A percentile compares a stretch with the other conserved stretches of the same genome.
Conservation (phyloP, 2,329 filamentous ascomycete genomes). For the Clonostachys solani region DNA sequence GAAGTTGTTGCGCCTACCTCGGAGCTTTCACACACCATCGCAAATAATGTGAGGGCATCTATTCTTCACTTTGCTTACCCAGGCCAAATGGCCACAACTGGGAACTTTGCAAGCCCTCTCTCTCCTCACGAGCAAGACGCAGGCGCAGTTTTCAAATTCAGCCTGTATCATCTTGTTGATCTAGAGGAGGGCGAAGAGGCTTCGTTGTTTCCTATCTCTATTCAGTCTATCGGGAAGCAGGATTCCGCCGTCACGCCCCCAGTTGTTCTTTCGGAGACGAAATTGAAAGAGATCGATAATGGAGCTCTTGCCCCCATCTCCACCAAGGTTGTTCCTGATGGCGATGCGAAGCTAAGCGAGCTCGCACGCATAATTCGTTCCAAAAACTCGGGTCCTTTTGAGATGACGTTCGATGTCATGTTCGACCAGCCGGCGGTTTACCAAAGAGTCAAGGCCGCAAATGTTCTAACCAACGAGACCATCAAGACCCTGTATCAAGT, state of each 20-base stretch:
- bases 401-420: constrained; percentile 47
- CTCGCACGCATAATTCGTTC: constrained; percentile 36
- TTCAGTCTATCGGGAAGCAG: background rate
- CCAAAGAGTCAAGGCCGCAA: constrained; percentile 23
- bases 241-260: background rate
- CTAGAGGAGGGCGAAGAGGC: constrained; percentile 13
- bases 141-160: constrained; percentile 33
- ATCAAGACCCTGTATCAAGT: constrained; percentile 24
- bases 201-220: constrained; percentile 3
- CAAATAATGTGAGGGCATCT: constrained; percentile 30
- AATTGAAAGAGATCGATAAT: background rate
- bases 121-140: constrained; percentile 14
- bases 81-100: constrained; percentile 41
- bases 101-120: constrained; percentile 35
- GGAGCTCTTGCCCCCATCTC: background rate
- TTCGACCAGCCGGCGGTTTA: constrained; percentile 31
- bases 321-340: constrained; percentile 2
- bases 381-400: constrained; percentile 46
- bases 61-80: constrained; percentile 39
- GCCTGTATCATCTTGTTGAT: constrained; percentile 41
- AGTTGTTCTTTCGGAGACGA: background rate
- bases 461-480: constrained; percentile 24
- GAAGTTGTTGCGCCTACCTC: constrained; percentile 38
- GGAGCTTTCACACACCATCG: constrained; percentile 33
- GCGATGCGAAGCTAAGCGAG: constrained; percentile 9